Evolutionary conservation across 148 eudicot species (phyloP), one percentile per base, ranked within the genome.

Genomic region (Oxyria digyna): DNA sequence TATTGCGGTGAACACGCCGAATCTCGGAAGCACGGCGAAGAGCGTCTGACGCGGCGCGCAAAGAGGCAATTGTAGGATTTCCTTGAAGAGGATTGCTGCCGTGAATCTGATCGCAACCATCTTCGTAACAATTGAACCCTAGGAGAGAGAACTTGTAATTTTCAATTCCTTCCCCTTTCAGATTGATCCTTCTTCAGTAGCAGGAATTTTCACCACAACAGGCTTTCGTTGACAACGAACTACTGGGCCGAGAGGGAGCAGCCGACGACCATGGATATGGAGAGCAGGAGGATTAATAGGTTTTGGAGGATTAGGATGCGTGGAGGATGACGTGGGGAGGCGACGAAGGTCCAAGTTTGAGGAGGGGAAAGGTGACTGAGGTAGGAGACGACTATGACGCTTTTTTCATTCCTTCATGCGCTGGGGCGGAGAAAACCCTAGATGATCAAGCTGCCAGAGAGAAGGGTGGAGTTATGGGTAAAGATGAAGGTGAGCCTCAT

Each of bases 251-350:
- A 80, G 81, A 93, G 86, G 32, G 88, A 69, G 76, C 76, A 48
- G 26, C 81, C 95, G 55, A 77, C 10, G 78, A 88, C 81, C 95
- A 89, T 87, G 71, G 65, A 6, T 43, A 77, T 20, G 46, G 98
- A 93, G 78, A 93, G 85, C 83, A 87, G 79, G 83, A 93, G 88
- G 78, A 85, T 71, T 74, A 74, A 64, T 78, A 79, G 82, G 80
- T 89, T 89, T 74, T 68, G 65, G 78, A 84, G 69, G 80, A 85
- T 52, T 74, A 82, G 65, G 80, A 68, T 73, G 74, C 75, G 75
- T 85, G 96, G 78, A 74, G 49, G 77, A 88, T 29, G 46, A 78
- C 3, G 2, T 80, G 79, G 33, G 81, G 75, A 23, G 79, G 72
- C 29, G 81, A 77, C 27, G 75, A 71, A 57, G 70, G 73, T 41